Evolutionary conservation across 73 alveolate species (phyloP).

Genomic region (Tetrahymena elliotti): DNA sequence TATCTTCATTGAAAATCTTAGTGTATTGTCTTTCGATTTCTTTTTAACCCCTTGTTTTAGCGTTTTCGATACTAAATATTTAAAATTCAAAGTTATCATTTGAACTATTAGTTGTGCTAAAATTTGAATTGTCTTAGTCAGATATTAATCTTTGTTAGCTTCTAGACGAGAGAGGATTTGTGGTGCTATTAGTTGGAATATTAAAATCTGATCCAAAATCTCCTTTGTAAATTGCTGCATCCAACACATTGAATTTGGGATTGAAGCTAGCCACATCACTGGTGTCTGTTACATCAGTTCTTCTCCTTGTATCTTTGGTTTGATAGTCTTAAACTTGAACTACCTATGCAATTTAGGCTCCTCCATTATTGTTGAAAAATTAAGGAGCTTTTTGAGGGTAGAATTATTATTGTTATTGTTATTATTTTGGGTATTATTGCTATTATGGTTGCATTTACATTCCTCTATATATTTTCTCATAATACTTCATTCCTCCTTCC

Average conservation of each 20-base stretch:
- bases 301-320: background rate
- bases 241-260: background rate
- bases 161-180: background rate
- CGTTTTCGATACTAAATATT: background rate
- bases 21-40: background rate
- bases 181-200: background rate
- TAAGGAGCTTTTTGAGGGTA: background rate
- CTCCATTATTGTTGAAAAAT: background rate
- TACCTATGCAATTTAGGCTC: background rate
- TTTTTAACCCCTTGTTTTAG: background rate
- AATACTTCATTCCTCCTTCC: background rate
- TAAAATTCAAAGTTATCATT: background rate
- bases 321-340: background rate
- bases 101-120: background rate
- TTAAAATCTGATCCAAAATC: background rate
- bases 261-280: background rate
- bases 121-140: background rate
- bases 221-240: background rate
- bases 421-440: background rate
- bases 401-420: no score
- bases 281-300: background rate
- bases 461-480: background rate
- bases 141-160: background rate
- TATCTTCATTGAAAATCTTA: background rate
- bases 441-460: background rate